Evolutionary conservation across 2,329 filamentous ascomycete species (phyloP), one percentile per base, ranked within the genome.

Genomic region (Phoma sp.): DNA sequence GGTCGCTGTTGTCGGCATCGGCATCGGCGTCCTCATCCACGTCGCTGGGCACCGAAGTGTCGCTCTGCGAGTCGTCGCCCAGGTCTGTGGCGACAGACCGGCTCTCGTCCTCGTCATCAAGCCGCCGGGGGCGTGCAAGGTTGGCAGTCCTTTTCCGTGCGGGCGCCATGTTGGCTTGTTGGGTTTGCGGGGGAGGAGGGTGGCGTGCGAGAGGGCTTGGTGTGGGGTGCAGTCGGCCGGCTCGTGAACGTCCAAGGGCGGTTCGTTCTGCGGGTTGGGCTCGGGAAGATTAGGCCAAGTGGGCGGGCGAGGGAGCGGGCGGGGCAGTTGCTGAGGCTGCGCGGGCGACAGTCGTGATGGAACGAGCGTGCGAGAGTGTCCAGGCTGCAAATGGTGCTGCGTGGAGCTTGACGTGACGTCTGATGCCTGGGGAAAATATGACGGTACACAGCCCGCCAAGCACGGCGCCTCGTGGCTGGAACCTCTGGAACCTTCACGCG

Each of bases 61-160:
- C 86, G 70, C 84, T 88, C 73, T 86, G 76, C 36, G 85, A 87
- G 69, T 87, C 85, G 62, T 86, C 84, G 45, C 83, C 81, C 52
- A 82, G 62, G 49, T 80, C 80, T 36, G 78, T 82, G 46, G 77
- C 78, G 56, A 82, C 69, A 29, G 72, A 73, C 47, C 59, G 60
- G 54, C 65, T 72, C 57, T 76, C 72, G 50, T 69, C 71, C 45
- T 77, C 74, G 42, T 77, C 75, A 46, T 75, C 74, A 39, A 74
- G 66, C 47, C 73, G 67, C 63, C 75, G 59, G 59, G 74, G 73
- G 58, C 73, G 71, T 55, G 70, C 67, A 51, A 76, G 62, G 60
- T 68, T 64, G 60, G 63, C 69, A 36, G 67, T 65, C 56, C 66
- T 68, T 64, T 74, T 74, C 51, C 71, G 71, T 52, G 65, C 65